Evolutionary conservation across 805 yeast genomes (phyloP).

Genomic region (Candida tibetensis): DNA sequence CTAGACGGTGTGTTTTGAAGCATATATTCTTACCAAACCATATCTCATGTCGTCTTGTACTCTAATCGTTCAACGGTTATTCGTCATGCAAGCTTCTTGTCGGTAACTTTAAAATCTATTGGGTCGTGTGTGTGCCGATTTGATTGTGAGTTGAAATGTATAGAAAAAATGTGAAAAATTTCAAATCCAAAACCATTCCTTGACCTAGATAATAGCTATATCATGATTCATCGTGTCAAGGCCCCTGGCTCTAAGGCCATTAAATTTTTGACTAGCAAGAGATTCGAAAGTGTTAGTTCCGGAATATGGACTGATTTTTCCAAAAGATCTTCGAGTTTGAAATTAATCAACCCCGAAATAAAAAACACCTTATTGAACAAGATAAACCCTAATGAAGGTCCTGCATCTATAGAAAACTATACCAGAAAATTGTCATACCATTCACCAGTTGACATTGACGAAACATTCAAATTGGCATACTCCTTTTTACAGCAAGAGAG

Average conservation of each 20-base stretch:
- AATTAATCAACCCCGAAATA: conserved; percentile 18
- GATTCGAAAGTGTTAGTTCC: conserved; percentile 7
- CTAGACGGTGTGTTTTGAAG: no score
- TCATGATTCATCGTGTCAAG: conserved; percentile 4
- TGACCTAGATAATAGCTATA: no score
- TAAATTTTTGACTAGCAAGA: conserved; percentile 1
- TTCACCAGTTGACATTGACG: conserved; percentile 68
- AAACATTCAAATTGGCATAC: conserved; percentile 70
- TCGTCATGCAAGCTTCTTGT: no score
- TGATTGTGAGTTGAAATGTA: neutral
- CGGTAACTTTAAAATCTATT: no score
- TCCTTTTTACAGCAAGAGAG: conserved; percentile 53
- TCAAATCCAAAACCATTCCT: neutral
- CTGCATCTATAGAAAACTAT: conserved; percentile 47
- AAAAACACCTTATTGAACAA: conserved; percentile 23
- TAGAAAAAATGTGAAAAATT: conserved; percentile 3
- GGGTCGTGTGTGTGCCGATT: neutral
- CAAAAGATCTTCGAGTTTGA: conserved; percentile 27
- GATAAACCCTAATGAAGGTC: conserved; percentile 40
- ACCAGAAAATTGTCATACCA: conserved; percentile 51
- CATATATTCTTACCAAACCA: no score
- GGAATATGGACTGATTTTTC: conserved; percentile 36
- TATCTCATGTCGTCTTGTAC: no score
- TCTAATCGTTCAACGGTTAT: no score
- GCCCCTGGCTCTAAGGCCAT: neutral